Conservation (phyloP, 768 basidiomycete species). For the Lepiota venenata region DNA sequence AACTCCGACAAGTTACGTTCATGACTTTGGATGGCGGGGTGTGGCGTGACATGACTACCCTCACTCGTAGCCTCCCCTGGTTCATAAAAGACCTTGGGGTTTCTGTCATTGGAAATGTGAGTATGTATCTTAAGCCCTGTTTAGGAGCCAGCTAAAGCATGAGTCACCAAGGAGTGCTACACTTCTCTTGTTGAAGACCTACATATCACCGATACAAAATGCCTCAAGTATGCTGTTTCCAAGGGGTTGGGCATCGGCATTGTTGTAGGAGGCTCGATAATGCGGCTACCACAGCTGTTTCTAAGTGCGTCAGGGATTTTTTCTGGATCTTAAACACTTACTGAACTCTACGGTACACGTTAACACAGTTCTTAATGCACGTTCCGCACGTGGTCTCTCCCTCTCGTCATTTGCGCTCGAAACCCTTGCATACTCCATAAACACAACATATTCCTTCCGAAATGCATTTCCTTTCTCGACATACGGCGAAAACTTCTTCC, state of each 20-base stretch:
- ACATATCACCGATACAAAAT: constrained; percentile 68
- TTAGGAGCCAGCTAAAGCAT: background rate
- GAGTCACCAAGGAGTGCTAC: constrained; percentile 80
- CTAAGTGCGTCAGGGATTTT: constrained; percentile 52
- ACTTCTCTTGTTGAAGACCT: constrained; percentile 84
- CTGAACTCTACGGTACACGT: no score
- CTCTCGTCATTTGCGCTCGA: constrained; percentile 88
- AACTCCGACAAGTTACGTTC: no score
- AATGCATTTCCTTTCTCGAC: constrained; percentile 94
- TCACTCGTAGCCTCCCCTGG: constrained; percentile 85
- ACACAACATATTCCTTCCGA: constrained; percentile 81
- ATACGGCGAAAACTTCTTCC: constrained; percentile 95
- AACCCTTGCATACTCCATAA: constrained; percentile 87
- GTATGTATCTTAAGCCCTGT: constrained; percentile 11
- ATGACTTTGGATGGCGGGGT: no score
- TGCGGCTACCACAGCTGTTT: constrained; percentile 90
- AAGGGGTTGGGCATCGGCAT: constrained; percentile 92
- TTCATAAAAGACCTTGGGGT: constrained; percentile 80
- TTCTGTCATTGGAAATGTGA: constrained; percentile 77
- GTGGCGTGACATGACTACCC: constrained; percentile 53
- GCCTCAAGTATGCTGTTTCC: constrained; percentile 87
- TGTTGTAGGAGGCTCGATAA: constrained; percentile 86
- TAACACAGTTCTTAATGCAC: constrained; percentile 57
- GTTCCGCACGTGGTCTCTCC: constrained; percentile 84
- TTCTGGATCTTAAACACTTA: no score